Evolutionary conservation across 2,329 filamentous ascomycete genomes (phyloP).

Genomic region (Neofusicoccum parvum): DNA sequence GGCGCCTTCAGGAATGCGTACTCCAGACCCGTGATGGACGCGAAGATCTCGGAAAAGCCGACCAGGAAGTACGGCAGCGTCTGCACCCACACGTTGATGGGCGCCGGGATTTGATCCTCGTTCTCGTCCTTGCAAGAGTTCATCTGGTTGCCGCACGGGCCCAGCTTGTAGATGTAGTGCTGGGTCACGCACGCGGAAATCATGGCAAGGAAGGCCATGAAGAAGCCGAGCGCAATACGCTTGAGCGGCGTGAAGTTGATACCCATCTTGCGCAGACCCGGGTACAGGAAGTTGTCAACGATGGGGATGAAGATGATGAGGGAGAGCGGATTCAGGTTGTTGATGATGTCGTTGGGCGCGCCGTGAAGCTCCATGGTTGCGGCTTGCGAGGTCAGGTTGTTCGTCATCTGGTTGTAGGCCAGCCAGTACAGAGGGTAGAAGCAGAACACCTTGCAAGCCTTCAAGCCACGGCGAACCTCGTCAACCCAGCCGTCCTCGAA

Average conservation of each 20-base stretch:
- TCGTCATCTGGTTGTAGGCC: constrained; percentile 57
- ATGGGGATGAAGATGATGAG: constrained; percentile 59
- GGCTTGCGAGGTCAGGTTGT: constrained; percentile 59
- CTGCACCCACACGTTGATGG: constrained; percentile 66
- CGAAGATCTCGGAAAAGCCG: constrained; percentile 60
- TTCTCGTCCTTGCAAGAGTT: constrained; percentile 51
- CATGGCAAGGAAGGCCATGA: constrained; percentile 52
- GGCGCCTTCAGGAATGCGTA: constrained; percentile 79
- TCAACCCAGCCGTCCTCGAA: constrained; percentile 85
- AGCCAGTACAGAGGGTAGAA: constrained; percentile 52
- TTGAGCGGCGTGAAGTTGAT: constrained; percentile 57
- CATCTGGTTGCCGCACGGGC: constrained; percentile 62
- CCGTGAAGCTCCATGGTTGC: constrained; percentile 56
- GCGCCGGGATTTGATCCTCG: constrained; percentile 44
- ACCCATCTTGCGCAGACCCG: constrained; percentile 48
- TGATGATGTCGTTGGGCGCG: constrained; percentile 59
- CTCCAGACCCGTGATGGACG: constrained; percentile 66
- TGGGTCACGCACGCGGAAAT: constrained; percentile 54
- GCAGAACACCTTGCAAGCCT: constrained; percentile 53
- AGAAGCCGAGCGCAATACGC: constrained; percentile 56
- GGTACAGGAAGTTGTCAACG: constrained; percentile 57
- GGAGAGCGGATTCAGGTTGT: constrained; percentile 56
- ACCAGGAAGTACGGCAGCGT: constrained; percentile 54
- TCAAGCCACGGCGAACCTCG: constrained; percentile 42
- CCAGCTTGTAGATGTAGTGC: constrained; percentile 65